Conservation (phyloP, 345 rosid genomes). For the Ceriops decandra region DNA sequence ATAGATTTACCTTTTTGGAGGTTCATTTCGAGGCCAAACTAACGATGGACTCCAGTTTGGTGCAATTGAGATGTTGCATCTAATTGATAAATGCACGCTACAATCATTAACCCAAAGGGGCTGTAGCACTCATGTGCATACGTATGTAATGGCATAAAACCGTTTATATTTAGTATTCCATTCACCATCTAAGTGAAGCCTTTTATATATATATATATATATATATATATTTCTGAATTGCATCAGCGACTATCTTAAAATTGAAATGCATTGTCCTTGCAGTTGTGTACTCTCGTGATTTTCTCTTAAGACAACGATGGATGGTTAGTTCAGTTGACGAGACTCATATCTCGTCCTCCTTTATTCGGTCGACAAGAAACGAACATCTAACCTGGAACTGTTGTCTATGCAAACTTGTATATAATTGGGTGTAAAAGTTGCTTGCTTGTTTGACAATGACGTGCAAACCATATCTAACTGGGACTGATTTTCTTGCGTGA, state of each 20-base stretch:
- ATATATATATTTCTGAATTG: too few species aligned
- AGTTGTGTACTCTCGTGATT: neutral
- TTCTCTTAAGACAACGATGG: neutral
- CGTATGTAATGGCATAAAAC: too few species aligned
- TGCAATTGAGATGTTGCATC: too few species aligned
- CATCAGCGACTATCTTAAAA: neutral
- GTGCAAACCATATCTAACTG: neutral
- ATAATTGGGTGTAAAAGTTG: neutral
- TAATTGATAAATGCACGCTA: too few species aligned
- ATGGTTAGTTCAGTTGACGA: neutral
- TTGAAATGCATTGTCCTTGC: neutral
- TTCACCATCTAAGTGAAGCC: neutral
- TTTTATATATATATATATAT: too few species aligned
- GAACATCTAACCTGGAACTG: neutral
- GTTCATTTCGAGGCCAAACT: too few species aligned
- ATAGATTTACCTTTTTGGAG: too few species aligned
- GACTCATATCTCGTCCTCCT: neutral
- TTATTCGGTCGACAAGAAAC: neutral
- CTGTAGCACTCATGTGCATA: too few species aligned
- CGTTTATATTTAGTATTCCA: too few species aligned
- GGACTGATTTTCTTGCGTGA: neutral
- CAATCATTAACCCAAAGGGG: too few species aligned
- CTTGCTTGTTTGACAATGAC: neutral
- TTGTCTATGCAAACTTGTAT: neutral
- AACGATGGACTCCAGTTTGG: too few species aligned